Base-by-base conservation (phyloP, 768 basidiomycete species). In the Lentinula detonsa region DNA sequence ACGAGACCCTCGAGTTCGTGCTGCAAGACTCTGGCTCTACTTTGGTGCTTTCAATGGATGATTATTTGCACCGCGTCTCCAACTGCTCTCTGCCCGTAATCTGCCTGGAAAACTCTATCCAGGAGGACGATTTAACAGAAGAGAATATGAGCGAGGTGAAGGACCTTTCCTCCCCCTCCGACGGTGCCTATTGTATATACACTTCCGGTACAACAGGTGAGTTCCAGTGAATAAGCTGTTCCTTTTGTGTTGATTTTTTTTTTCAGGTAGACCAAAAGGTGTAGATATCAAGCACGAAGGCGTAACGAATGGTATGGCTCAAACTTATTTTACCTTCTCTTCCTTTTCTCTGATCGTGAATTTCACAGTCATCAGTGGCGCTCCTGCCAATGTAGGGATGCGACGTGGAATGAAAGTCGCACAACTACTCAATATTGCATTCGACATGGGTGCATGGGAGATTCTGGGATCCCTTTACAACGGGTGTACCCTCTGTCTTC, bases 391-490 rank as follows among this genome's bases (percentile, higher is more conserved):
- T 63, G 73, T 85, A 9, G 77, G 78, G 35, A 85, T 87, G 81
- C 62, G 68, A n/a, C 82, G 82, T 1, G 83, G 85, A 11, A 65
- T 77, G 34, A 77, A 81, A 10, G 83, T 86, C 21, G 78, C 83
- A 7, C 85, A 86, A 65, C 71, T 86, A 23, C 76, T 87, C 71
- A 85, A 86, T 63, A 80, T 87, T 48, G 80, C 84, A 4, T 87
- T 86, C 66, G 85, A 87, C 64, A 85, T 87, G 83, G 83, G 81
- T 46, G 83, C 83, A 18, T 87, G 85, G 85, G 83, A 85, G 66
- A 79, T 81, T 33, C 73, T 85, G 16, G 81, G 81, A 5, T 74
- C 78, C 9, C 68, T 85, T 57, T 75, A 70, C 65, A 83, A 84
- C 60, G 83, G 82, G 0, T 75, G 77, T 51, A 83, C 82, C 0